Evolutionary conservation across 2,329 filamentous ascomycete species (phyloP).

Genomic region (Ramichloridium luteum): DNA sequence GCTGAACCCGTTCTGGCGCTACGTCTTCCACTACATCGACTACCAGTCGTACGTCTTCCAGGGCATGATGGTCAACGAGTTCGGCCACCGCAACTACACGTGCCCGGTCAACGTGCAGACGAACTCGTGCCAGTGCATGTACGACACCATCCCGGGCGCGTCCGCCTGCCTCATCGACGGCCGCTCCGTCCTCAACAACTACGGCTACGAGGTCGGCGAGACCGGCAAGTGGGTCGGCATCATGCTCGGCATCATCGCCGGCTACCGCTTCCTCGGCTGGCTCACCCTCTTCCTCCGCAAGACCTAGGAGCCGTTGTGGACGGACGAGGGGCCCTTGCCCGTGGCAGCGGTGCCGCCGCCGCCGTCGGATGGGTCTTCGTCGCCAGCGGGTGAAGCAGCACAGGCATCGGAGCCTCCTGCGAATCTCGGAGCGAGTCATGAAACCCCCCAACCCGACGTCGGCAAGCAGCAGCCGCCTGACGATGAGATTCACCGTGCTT

Average conservation of each 20-base stretch:
- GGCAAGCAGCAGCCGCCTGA: no score
- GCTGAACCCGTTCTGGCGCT: constrained; percentile 71
- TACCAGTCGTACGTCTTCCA: constrained; percentile 77
- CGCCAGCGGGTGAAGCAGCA: no score
- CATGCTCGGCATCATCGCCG: constrained; percentile 61
- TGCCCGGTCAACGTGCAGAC: constrained; percentile 38
- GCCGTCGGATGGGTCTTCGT: no score
- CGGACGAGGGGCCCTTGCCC: no score
- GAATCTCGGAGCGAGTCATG: no score
- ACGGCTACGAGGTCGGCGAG: constrained; percentile 53
- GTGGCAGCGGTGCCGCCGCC: no score
- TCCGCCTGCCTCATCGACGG: constrained; percentile 60
- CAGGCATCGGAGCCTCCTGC: no score
- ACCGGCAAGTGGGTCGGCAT: constrained; percentile 64
- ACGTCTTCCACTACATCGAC: constrained; percentile 77
- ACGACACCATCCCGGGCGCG: constrained; percentile 39
- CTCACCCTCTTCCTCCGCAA: constrained; percentile 39
- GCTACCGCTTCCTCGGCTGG: constrained; percentile 59
- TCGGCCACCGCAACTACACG: constrained; percentile 48
- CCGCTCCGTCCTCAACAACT: constrained; percentile 54
- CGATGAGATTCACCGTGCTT: no score
- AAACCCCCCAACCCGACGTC: no score
- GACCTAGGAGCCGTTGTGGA: no score
- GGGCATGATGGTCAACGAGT: constrained; percentile 87
- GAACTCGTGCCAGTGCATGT: constrained; percentile 55